Conservation (phyloP, 768 basidiomycete species). For the Macrolepiota fuliginosa region DNA sequence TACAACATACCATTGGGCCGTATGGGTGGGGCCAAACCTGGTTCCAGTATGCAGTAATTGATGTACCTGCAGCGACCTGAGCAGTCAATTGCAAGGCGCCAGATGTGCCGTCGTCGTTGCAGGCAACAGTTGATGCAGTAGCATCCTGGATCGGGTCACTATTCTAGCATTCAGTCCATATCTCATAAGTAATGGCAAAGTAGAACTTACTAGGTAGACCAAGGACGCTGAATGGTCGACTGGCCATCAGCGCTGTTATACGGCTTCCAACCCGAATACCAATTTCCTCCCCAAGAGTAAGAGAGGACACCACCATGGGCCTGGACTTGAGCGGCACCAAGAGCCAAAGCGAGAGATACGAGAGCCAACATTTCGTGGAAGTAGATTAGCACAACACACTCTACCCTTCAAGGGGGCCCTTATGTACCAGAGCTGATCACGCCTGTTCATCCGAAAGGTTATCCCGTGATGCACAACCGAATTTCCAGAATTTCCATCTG, state of each 20-base stretch:
- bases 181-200: background rate
- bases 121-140: conserved; percentile 37
- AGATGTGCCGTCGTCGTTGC: conserved; percentile 43
- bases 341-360: conserved; percentile 26
- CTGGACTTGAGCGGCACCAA: conserved; percentile 26
- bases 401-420: too few species aligned
- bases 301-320: conserved; percentile 45
- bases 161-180: background rate
- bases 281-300: conserved; percentile 35
- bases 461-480: background rate
- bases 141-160: conserved; percentile 42
- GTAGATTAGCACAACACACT: background rate
- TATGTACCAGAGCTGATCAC: background rate
- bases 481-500: background rate
- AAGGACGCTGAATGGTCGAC: conserved; percentile 40
- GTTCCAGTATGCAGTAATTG: conserved; percentile 46
- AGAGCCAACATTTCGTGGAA: conserved; percentile 25
- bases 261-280: conserved; percentile 40
- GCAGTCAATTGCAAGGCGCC: conserved; percentile 41
- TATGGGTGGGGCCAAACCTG: conserved; percentile 41
- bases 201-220: conserved; percentile 38
- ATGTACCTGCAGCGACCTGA: conserved; percentile 37
- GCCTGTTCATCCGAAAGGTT: background rate
- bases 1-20: conserved; percentile 38
- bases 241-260: conserved; percentile 43